Percentiles rank a stretch among this genome's conserved stretches.
These are phyloP conservation scores for Clarireedia homoeocarpa DNA, from an alignment of 2,329 filamentous ascomycete genomes.

Conservation along the genomic window DNA sequence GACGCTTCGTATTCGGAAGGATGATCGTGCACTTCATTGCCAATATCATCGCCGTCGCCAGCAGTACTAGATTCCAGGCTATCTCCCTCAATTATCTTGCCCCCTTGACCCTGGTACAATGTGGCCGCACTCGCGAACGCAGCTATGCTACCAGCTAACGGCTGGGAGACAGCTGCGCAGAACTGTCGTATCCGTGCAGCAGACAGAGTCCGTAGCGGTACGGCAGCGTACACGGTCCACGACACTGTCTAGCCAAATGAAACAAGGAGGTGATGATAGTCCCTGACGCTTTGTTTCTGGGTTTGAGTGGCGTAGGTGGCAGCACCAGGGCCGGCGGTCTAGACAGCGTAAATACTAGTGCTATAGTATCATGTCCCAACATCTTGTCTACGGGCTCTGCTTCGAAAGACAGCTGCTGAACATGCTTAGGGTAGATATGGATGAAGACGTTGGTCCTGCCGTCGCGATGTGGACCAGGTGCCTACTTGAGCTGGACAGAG, in stretches of 20 bases:
- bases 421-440: neutral
- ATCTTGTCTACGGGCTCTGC: slow-evolving; percentile 2
- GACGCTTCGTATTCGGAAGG: neutral
- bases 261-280: neutral
- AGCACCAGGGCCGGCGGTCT: neutral
- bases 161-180: neutral
- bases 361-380: neutral
- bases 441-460: slow-evolving; percentile 1
- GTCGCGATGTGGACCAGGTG: neutral
- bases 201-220: neutral
- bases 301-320: neutral
- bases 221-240: slow-evolving; percentile 1
- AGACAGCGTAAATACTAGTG: neutral
- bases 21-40: neutral
- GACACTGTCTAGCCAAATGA: neutral
- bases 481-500: slow-evolving; percentile 1
- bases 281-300: slow-evolving; percentile 1
- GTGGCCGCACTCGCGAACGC: neutral
- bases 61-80: neutral
- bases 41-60: neutral
- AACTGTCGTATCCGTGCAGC: neutral
- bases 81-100: slow-evolving; percentile 1
- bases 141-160: neutral
- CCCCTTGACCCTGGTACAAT: slow-evolving; percentile 2
- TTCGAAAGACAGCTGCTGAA: slow-evolving; percentile 3